Evolutionary conservation across 2,329 filamentous ascomycete genomes (phyloP), one percentile per base, ranked within the genome.

Genomic region (Bipolaris zeicola): DNA sequence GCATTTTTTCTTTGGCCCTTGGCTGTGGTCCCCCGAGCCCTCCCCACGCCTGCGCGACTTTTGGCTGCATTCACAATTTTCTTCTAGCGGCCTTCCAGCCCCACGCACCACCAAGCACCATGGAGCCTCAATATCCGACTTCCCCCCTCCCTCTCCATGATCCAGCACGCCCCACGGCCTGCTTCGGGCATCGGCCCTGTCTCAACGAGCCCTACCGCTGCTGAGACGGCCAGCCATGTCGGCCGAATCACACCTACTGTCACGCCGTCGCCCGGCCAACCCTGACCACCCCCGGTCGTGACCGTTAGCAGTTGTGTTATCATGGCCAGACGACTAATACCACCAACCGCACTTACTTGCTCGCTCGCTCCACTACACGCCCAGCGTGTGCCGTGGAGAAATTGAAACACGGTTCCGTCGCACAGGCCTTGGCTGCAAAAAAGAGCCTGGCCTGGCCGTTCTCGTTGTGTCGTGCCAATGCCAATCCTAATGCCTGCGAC

Each of bases 241-340:
- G 46, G 50, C 56, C 60, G 52, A 65, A 61, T 63, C 61, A 58
- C 38, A 50, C 11, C 8, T 41, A 22, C 28, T 46, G 46, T 51
- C 48, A 53, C 60, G 43, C 50, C 45, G 62, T 65, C 57, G 52
- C 51, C 60, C 11, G 48, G 60, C 55, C 62, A 62, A 65, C 62
- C 26, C 26, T 28, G 14, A 22, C 41, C 13, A 50, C 56, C 60
- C 59, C 60, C 55, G 46, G 28, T 13, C 43, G 47, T 60, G 58
- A 58, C 6, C 18, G 11, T 61, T 47, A 55, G 57, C 48, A 53
- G 34, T 31, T 33, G 42, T 54, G 47, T 46, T 57, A 45, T 49
- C 53, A 45, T 60, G 45, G 56, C 61, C 54, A 57, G 50, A 58
- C 58, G 46, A 38, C 37, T 34, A 42, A 48, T 24, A 34, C 24